phyloP scores from a whole-genome alignment of 768 basidiomycete genomes.

The Suillus clintonianus region DNA sequence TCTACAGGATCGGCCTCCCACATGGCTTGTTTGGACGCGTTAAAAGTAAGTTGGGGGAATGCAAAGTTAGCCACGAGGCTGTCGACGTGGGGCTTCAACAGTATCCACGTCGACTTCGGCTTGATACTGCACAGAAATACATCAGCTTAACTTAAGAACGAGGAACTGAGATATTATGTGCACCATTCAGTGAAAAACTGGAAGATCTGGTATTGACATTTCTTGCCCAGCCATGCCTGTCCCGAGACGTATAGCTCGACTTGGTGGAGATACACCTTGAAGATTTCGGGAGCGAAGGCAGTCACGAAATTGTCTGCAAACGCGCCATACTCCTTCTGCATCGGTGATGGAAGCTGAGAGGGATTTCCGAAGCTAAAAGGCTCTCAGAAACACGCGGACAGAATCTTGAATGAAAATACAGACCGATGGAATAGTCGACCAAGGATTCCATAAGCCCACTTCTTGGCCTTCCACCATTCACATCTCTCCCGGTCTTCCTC shows the following conservation, averaged over 20 bases:
- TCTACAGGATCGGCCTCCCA: slow-evolving; percentile 87
- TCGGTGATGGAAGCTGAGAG: slow-evolving; percentile 74
- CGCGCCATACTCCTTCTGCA: slow-evolving; percentile 65
- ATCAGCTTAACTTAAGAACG: slow-evolving; percentile 11
- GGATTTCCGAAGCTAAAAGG: slow-evolving; percentile 78
- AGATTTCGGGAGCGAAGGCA: slow-evolving; percentile 83
- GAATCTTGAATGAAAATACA: not conserved
- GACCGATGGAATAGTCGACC: slow-evolving; percentile 79
- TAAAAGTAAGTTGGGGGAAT: slow-evolving; percentile 87
- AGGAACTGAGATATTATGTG: slow-evolving; percentile 16
- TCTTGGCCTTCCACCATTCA: slow-evolving; percentile 93
- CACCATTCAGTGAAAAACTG: slow-evolving; percentile 85
- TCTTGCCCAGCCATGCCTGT: slow-evolving; percentile 78
- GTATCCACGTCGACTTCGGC: slow-evolving; percentile 65
- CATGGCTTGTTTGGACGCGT: slow-evolving; percentile 58
- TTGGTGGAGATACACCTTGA: slow-evolving; percentile 73
- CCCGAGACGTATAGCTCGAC: slow-evolving; percentile 70
- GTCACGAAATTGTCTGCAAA: slow-evolving; percentile 81
- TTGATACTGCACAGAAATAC: slow-evolving; percentile 26
- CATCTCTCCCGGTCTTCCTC: slow-evolving; percentile 74
- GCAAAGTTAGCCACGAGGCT: slow-evolving; percentile 72
- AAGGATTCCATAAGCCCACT: slow-evolving; percentile 83
- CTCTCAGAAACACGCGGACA: slow-evolving; percentile 9
- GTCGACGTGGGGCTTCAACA: slow-evolving; percentile 84
- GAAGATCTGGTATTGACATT: slow-evolving; percentile 83